Evolutionary conservation across 2,329 filamentous ascomycete genomes (phyloP), one percentile per base, ranked within the genome.

Genomic region (Monosporascus sp.): DNA sequence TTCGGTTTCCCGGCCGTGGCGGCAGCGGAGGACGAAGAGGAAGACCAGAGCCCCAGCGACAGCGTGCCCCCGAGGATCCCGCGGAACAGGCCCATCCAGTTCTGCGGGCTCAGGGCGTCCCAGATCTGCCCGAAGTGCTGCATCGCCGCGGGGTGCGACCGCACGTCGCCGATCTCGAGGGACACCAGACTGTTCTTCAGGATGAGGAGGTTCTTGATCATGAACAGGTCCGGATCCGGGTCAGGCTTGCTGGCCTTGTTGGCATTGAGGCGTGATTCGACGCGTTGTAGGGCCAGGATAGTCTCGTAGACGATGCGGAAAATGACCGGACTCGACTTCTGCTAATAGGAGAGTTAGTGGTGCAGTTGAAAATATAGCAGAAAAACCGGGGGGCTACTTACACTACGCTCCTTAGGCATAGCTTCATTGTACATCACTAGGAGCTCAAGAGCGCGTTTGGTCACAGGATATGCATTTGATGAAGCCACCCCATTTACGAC

Each of bases 181-280:
- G 92, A 92, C 26, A 99, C 86, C 50, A 99, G 88, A 68, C 97
- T 90, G 67, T 97, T 95, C 71, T 97, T 97, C 50, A 99, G 82
- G 49, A 97, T 87, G 49, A 99, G 86, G 2, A 99, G 81, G 68
- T 99, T 96, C 63, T 93, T 94, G 63, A 99, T 87, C 65, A 97
- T 86, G 72, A 99, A 99, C 5, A 99, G 80, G 61, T 96, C 89
- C 0, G 88, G 83, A 67, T 97, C 91, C 7, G 86, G 80, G 2
- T 82, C 80, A 1, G 67, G 67, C 45, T 64, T 67, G 22, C 80
- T 77, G 52, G 71, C 66, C 59, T 77, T 79, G 57, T 83, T 84
- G 37, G 80, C 80, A 52, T 84, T 81, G 61, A 96, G 87, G 56
- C 83, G 82, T 6, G 80, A 75, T 60, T 91, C 88, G 27, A 91